Base-by-base conservation (phyloP, 1,284 basidiomycete species). In the Polyporus tsugae region DNA sequence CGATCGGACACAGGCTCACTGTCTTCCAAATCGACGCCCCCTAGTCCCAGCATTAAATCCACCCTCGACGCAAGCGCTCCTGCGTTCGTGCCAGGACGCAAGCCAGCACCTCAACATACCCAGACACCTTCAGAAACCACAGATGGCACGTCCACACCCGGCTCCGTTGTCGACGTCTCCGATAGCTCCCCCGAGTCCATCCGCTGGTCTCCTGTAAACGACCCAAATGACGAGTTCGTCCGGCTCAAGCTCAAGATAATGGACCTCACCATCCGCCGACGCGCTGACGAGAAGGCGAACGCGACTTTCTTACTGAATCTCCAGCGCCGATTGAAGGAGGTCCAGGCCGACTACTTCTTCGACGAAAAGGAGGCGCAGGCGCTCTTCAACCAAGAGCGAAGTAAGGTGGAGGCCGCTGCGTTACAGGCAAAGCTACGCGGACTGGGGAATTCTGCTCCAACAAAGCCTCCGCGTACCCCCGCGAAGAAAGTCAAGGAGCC, bases 301-400 rank as follows among this genome's bases (percentile, higher is more conserved):
- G 74, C 82, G 72, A 63, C 80, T 70, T 73, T 85, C 73, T 80
- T 87, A 65, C 78, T 80, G 29, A 77, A 76, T 4, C 78, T 96
- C 60, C 86, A 87, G 29, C 80, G 83, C 65, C 87, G 84, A 53
- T 82, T 96, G 38, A 79, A 83, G 38, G 81, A 81, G 41, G 77
- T 92, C 22, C 88, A 89, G 77, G 83, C 84, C 59, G 88, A 92
- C 75, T 95, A 95, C 74, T 86, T 96, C 72, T 96, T 96, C 75
- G 87, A 90, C 69, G 82, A 88, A 71, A 87, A 85, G 67, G 91
- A 93, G 67, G 94, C 89, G 42, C 87, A 93, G 72, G 82, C 80
- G 3, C 77, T 85, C 7, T 93, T 91, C 77, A 83, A 81, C 49
- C 79, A 82, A 9, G 87, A 92, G 74, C 87, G 88, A 62, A 80